These are phyloP conservation scores for Monilinia polystroma DNA, from an alignment of 2,329 filamentous ascomycete genomes.

Conservation along the genomic window DNA sequence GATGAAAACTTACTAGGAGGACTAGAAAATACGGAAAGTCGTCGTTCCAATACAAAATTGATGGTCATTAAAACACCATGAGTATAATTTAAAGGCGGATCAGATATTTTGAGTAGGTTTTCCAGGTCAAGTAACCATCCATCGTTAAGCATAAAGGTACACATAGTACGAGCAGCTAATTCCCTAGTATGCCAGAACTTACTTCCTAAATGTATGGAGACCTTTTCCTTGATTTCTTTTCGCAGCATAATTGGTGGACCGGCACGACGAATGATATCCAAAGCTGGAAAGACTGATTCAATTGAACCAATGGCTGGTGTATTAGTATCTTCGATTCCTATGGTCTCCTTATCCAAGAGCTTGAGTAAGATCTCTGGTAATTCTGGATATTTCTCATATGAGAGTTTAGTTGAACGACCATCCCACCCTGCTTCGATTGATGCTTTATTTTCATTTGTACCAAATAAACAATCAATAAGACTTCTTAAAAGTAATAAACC, in stretches of 20 bases:
- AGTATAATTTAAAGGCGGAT: slow-evolving; percentile 50
- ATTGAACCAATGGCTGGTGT: slow-evolving; percentile 46
- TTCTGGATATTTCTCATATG: slow-evolving; percentile 67
- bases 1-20: slow-evolving; percentile 44
- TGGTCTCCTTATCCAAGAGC: slow-evolving; percentile 50
- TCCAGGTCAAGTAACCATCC: slow-evolving; percentile 49
- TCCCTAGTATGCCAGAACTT: slow-evolving; percentile 79
- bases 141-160: slow-evolving; percentile 57
- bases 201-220: slow-evolving; percentile 64
- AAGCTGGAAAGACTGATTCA: slow-evolving; percentile 76
- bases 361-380: slow-evolving; percentile 63
- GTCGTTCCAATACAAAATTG: slow-evolving; percentile 56
- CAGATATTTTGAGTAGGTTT: slow-evolving; percentile 32
- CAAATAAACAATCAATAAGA: slow-evolving; percentile 75
- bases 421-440: slow-evolving; percentile 63
- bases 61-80: slow-evolving; percentile 59
- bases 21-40: slow-evolving; percentile 48
- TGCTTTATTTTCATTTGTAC: slow-evolving; percentile 69
- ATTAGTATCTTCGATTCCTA: slow-evolving; percentile 16
- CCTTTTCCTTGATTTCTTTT: slow-evolving; percentile 55
- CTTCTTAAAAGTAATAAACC: slow-evolving; percentile 85
- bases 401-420: slow-evolving; percentile 61
- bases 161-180: slow-evolving; percentile 72
- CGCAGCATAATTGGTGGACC: slow-evolving; percentile 60
- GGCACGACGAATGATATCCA: slow-evolving; percentile 76